Evolutionary conservation across 352 stramenopile genomes (phyloP), one percentile per base, ranked within the genome.

Genomic region (Pilasporangium apinafurcum): DNA sequence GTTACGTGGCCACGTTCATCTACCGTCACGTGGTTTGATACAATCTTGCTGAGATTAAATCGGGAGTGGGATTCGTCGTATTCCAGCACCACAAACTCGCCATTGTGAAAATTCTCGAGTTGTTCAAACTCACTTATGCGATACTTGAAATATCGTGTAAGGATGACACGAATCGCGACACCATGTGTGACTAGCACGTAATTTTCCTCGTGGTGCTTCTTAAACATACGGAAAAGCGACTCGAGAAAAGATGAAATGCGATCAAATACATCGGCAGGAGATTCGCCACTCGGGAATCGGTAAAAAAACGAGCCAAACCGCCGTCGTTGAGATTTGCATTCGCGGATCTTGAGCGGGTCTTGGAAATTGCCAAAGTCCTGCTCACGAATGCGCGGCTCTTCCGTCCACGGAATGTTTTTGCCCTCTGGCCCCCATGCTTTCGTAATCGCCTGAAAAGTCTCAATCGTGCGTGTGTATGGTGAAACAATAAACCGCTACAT

Each of bases 301-400:
- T 92, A 95, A 59, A 95, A 96, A 48, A 96, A 96, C 20, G 74
- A 81, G 14, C 83, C 82, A 53, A 92, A 95, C 26, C 67, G 73
- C 20, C 68, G 71, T 4, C 78, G 74, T 39, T 91, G 76, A 12
- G 62, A 44, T 44, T 93, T 91, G 62, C 72, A 89, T 38, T 93
- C 72, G 13, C 77, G 72, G 50, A 93, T 91, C 34, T 86, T 85
- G 22, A 73, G 46, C 4, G 78, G 78, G 5, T 93, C 76, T 37
- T 95, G 83, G 54, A 93, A 95, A 43, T 96, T 96, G 43, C 81
- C 85, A 69, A 95, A 96, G 44, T 96, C 81, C 49, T 96, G 85
- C 37, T 96, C 85, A 10, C 81, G 72, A 37, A 96, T 92, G 8
- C 83, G 81, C 7, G 83, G 83, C 43, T 96, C 85, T 38, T 96